phyloP scores from a whole-genome alignment of 768 basidiomycete genomes.

The Boletus tylopilopsis region DNA sequence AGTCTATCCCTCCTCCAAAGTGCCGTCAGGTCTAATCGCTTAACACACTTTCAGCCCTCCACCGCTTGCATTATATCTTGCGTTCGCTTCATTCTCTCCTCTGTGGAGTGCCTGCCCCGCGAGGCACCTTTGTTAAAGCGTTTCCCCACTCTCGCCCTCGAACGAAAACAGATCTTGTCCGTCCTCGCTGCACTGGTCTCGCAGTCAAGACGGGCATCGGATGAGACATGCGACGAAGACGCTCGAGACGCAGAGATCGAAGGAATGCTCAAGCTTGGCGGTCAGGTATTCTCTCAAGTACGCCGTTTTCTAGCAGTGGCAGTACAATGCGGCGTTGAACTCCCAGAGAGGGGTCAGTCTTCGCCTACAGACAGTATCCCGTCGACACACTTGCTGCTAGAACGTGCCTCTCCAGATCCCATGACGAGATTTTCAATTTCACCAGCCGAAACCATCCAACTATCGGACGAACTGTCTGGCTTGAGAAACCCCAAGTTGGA shows the following conservation, averaged over 20 bases:
- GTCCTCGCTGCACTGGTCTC: conserved; percentile 80
- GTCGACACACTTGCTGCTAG: conserved; percentile 15
- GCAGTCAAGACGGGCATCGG: conserved; percentile 67
- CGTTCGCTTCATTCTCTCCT: conserved; percentile 80
- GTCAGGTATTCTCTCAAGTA: conserved; percentile 78
- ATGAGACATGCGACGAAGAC: conserved; percentile 42
- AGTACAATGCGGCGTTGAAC: conserved; percentile 67
- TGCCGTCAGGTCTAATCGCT: conserved; percentile 73
- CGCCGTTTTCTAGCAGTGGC: conserved; percentile 75
- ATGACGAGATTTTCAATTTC: conserved; percentile 11
- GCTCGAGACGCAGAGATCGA: conserved; percentile 56
- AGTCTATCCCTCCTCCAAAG: conserved; percentile 82
- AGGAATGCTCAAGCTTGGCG: conserved; percentile 75
- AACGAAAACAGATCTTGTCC: conserved; percentile 78
- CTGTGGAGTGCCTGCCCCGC: conserved; percentile 79
- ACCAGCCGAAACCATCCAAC: background rate
- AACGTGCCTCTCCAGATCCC: conserved; percentile 14
- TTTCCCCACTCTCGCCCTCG: conserved; percentile 63
- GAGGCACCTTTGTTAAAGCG: conserved; percentile 71
- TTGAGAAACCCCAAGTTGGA: conserved; percentile 30
- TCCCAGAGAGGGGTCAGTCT: conserved; percentile 49
- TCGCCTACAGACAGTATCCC: conserved; percentile 19
- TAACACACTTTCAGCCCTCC: conserved; percentile 87
- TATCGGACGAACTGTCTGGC: conserved; percentile 22
- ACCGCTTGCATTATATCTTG: conserved; percentile 94